A percentile compares a stretch with the other conserved stretches of the same genome.
Conservation (phyloP, 2,329 filamentous ascomycete genomes). For the Intubia oerlemansii region DNA sequence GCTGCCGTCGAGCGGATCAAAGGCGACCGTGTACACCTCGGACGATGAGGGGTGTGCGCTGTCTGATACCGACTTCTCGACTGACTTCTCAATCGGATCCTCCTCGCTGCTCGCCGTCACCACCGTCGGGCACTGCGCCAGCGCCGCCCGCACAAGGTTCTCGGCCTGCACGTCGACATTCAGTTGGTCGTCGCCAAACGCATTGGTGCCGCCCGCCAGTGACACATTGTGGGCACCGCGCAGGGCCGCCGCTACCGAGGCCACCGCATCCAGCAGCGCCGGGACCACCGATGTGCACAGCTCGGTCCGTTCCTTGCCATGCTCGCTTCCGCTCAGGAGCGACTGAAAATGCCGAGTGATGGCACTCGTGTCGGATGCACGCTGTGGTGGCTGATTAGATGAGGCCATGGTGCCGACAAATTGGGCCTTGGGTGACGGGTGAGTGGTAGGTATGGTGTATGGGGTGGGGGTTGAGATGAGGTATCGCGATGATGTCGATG, state of each 20-base stretch:
- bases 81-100: constrained; percentile 27
- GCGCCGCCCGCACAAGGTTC: constrained; percentile 20
- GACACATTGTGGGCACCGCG: constrained; percentile 22
- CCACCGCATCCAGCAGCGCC: constrained; percentile 21
- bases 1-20: constrained; percentile 42
- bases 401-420: too few species aligned
- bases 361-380: too few species aligned
- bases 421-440: too few species aligned
- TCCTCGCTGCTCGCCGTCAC: constrained; percentile 36
- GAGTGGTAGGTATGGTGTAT: too few species aligned
- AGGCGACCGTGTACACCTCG: constrained; percentile 33
- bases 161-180: constrained; percentile 24
- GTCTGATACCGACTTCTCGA: constrained; percentile 4
- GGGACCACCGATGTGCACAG: constrained; percentile 26
- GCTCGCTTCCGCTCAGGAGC: too few species aligned
- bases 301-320: too few species aligned
- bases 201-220: constrained; percentile 25
- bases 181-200: constrained; percentile 26
- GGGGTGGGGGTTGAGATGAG: too few species aligned
- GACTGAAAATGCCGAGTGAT: too few species aligned
- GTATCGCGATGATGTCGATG: too few species aligned
- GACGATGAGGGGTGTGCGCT: neutral
- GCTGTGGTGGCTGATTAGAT: too few species aligned
- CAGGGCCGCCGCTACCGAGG: constrained; percentile 22
- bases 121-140: constrained; percentile 22